Base-by-base conservation (phyloP, 352 stramenopile species). In the Plasmopara viticola region DNA sequence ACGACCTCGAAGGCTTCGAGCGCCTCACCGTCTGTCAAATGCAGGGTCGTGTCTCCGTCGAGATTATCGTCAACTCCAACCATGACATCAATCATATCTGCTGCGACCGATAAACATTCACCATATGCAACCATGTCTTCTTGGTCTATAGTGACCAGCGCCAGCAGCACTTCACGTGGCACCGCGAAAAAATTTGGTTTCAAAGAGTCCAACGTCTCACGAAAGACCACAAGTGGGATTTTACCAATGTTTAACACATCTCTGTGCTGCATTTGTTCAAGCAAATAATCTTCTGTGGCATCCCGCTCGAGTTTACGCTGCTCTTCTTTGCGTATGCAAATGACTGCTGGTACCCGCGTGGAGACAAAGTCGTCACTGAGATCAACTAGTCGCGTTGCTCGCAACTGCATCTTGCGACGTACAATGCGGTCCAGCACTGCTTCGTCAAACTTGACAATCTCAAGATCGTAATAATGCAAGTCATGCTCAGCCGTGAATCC, bases 191-290 rank as follows among this genome's bases (percentile, higher is more conserved):
- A 41, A 30, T 53, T 44, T 12, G 86, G 44, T 4, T 88, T 53
- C 17, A 85, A 49, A 12, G 57, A 58, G 7, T 68, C 61, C 0
- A 84, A 15, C 4, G 70, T 67, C 7, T 78, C 70, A 13, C 57
- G 50, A n/a, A 78, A 69, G 15, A 79, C 66, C 12, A 62, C 46
- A 15, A 89, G 61, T 14, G 63, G 43, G 5, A 89, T 48, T 9
- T 76, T 74, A 13, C 73, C 75, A 52, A 86, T 74, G 45, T 87
- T 89, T 51, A 78, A 86, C 18, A 72, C 66, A 30, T 89, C 78
- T 14, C 68, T 73, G 25, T 70, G 73, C 55, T 85, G 75, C 55
- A 89, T 72, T 12, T 59, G 57, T 28, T 86, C 78, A 5, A 87
- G 69, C 20, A 89, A 37, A 37, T 66, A 64, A 54, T 87, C 75